phyloP scores from a whole-genome alignment of 371 early-diverging fungal genomes.

The Syncephalastrum racemosum region DNA sequence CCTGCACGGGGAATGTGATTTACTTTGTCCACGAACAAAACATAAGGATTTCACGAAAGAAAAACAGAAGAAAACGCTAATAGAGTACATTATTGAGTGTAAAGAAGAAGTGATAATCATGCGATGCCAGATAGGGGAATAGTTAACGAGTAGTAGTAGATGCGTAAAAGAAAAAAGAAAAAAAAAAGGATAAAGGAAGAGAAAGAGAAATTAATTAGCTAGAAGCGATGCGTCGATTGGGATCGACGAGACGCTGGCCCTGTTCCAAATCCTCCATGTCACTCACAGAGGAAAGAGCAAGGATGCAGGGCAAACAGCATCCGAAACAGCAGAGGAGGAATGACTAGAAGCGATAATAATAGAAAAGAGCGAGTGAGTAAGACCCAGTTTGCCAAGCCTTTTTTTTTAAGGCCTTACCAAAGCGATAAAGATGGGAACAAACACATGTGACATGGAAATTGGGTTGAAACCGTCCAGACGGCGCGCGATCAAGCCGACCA shows the following conservation, averaged over 20 bases:
- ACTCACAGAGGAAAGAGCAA: conserved; percentile 30
- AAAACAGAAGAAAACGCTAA: conserved; percentile 9
- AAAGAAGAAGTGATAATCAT: conserved; percentile 4
- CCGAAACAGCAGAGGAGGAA: conserved; percentile 69
- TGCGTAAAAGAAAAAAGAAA: background rate
- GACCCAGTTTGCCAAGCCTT: background rate
- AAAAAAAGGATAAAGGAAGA: too few species aligned
- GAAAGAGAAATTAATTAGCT: background rate
- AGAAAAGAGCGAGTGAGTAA: background rate
- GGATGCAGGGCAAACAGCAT: conserved; percentile 72
- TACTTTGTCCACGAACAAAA: too few species aligned
- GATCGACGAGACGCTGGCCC: conserved; percentile 20
- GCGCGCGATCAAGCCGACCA: conserved; percentile 70
- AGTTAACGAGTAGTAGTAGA: background rate
- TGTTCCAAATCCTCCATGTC: conserved; percentile 33
- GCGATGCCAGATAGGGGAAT: conserved; percentile 7
- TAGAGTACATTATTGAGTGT: conserved; percentile 3
- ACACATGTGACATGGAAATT: conserved; percentile 61
- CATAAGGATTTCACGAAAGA: background rate
- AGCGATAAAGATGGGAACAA: conserved; percentile 83
- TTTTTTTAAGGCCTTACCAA: conserved; percentile 36
- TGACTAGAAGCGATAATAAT: conserved; percentile 23
- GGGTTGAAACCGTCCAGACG: conserved; percentile 55
- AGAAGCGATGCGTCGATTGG: conserved; percentile 26
- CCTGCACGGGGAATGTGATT: too few species aligned